phyloP scores from a whole-genome alignment of 768 basidiomycete genomes.

The Amanita pallidorosea region DNA sequence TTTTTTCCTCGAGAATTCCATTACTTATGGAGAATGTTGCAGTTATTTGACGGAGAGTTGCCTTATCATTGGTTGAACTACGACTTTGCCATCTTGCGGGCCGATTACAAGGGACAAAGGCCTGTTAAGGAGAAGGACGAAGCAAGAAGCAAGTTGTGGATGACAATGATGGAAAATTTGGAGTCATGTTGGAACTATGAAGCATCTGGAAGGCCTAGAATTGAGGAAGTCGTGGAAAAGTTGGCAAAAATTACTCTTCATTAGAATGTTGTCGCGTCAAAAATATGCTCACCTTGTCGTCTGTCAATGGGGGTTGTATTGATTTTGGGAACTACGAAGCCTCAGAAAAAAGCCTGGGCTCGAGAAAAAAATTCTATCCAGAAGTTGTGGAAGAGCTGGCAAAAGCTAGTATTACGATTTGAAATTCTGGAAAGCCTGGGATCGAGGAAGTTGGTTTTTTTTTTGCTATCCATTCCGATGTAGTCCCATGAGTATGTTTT shows the following conservation, averaged over 20 bases:
- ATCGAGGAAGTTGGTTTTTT: too few species aligned
- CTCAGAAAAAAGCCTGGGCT: too few species aligned
- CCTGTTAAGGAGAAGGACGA: slow-evolving; percentile 11
- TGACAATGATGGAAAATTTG: slow-evolving; percentile 6
- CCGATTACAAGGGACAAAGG: slow-evolving; percentile 11
- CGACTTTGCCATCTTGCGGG: slow-evolving; percentile 17
- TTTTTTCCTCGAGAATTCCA: neutral
- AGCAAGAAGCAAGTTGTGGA: neutral
- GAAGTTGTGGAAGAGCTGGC: too few species aligned
- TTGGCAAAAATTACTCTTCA: neutral
- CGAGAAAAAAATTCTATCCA: too few species aligned
- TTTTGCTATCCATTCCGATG: too few species aligned
- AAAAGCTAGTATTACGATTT: too few species aligned
- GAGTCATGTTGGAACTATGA: slow-evolving; percentile 11
- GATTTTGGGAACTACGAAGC: too few species aligned
- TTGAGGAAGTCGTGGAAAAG: slow-evolving; percentile 3
- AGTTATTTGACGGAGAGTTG: slow-evolving; percentile 17
- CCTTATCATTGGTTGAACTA: slow-evolving; percentile 15
- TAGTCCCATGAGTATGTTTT: too few species aligned
- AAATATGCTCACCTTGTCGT: too few species aligned
- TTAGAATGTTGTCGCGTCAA: too few species aligned
- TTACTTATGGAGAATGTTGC: neutral
- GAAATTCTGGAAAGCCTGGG: too few species aligned
- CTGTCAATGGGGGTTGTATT: too few species aligned
- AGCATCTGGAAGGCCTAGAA: slow-evolving; percentile 9